phyloP scores from a whole-genome alignment of 2,329 filamentous ascomycete genomes.

The Fusarium napiforme region DNA sequence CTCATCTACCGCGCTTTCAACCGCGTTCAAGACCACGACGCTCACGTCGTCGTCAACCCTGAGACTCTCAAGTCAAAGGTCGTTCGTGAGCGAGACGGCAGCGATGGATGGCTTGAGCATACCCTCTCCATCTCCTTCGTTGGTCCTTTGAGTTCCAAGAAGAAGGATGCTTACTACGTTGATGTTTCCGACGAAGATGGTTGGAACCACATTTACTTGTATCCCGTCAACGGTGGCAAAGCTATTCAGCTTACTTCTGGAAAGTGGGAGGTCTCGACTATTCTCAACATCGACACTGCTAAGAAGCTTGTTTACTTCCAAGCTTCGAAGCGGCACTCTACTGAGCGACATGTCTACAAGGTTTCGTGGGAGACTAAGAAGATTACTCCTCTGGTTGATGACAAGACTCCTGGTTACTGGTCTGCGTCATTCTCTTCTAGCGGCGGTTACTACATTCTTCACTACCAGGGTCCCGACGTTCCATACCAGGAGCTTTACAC shows the following conservation, averaged over 20 bases:
- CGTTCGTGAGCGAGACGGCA: constrained; percentile 67
- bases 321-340: constrained; percentile 73
- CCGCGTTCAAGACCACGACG: constrained; percentile 73
- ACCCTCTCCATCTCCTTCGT: constrained; percentile 66
- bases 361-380: constrained; percentile 67
- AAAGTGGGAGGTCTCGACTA: constrained; percentile 71
- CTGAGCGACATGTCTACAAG: constrained; percentile 74
- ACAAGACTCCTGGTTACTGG: constrained; percentile 68
- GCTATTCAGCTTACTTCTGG: constrained; percentile 70
- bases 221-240: constrained; percentile 65
- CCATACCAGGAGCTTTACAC: constrained; percentile 76
- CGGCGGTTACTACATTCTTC: constrained; percentile 73
- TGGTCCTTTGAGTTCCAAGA: constrained; percentile 54
- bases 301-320: constrained; percentile 71
- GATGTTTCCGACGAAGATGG: constrained; percentile 74
- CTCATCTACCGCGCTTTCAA: constrained; percentile 75
- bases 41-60: constrained; percentile 69
- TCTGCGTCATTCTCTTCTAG: constrained; percentile 72
- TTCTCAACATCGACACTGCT: constrained; percentile 68
- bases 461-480: constrained; percentile 72
- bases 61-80: constrained; percentile 57
- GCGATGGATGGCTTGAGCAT: constrained; percentile 72
- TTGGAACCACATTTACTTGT: constrained; percentile 77
- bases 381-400: constrained; percentile 70
- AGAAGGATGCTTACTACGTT: constrained; percentile 65